Conservation (phyloP, 495 filamentous ascomycete species). For the Penicillium silybi region DNA sequence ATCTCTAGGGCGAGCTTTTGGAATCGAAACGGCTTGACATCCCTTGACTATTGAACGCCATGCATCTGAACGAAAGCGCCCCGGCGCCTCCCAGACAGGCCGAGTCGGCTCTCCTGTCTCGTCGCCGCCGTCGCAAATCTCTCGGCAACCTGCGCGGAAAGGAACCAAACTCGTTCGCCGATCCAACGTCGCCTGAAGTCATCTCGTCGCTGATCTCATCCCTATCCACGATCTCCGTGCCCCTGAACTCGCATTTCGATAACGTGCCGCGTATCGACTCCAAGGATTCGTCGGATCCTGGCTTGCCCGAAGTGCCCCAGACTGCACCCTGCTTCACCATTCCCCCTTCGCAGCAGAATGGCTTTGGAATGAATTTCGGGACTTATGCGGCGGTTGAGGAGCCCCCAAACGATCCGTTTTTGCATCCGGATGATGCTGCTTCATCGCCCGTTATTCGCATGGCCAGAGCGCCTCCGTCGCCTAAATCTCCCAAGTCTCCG, state of each 20-base stretch:
- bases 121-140: constrained; percentile 39
- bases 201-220: constrained; percentile 93
- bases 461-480: constrained; percentile 75
- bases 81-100: constrained; percentile 23
- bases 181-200: constrained; percentile 81
- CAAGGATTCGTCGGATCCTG: constrained; percentile 39
- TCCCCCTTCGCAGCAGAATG: constrained; percentile 34
- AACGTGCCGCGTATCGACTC: constrained; percentile 49
- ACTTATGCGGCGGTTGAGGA: constrained; percentile 44
- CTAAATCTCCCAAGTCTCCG: constrained; percentile 48
- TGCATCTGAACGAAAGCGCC: constrained; percentile 31
- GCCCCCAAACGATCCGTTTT: constrained; percentile 34
- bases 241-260: constrained; percentile 71
- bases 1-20: not conserved
- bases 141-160: constrained; percentile 30
- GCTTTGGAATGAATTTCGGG: constrained; percentile 71
- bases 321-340: constrained; percentile 30
- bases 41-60: constrained; percentile 31
- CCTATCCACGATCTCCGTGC: constrained; percentile 77
- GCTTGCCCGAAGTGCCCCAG: constrained; percentile 41
- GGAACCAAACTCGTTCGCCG: constrained; percentile 23
- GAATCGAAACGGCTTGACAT: not conserved
- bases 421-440: constrained; percentile 73
- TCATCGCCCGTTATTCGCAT: constrained; percentile 81
- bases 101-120: constrained; percentile 32